phyloP scores from a whole-genome alignment of 2,329 filamentous ascomycete genomes.

The Trichoderma asperellum region DNA sequence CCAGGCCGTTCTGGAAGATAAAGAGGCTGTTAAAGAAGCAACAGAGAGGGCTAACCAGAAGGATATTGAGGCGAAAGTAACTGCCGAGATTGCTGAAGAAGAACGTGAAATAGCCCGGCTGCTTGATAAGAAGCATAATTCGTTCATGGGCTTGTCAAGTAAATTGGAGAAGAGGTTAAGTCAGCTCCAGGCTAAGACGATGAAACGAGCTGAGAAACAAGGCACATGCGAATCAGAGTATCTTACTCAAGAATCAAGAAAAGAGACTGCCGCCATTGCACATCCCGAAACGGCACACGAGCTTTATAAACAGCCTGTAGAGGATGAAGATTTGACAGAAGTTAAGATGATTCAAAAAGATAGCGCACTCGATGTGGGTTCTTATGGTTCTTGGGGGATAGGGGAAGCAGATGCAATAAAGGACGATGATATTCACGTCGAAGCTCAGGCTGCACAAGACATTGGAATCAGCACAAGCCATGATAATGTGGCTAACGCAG shows the following conservation, averaged over 20 bases:
- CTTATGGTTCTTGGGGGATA: too few species aligned
- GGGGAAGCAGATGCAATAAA: too few species aligned
- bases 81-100: slow-evolving; percentile 34
- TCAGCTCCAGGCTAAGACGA: slow-evolving; percentile 11
- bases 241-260: slow-evolving; percentile 31
- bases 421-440: too few species aligned
- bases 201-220: slow-evolving; percentile 24
- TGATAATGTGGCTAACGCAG: too few species aligned
- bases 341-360: too few species aligned
- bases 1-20: slow-evolving; percentile 30
- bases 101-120: slow-evolving; percentile 47
- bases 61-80: slow-evolving; percentile 29
- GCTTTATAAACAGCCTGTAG: too few species aligned
- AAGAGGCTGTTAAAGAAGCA: slow-evolving; percentile 28
- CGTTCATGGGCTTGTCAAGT: slow-evolving; percentile 37
- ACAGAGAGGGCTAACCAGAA: slow-evolving; percentile 13
- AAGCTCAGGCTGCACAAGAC: too few species aligned
- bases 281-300: too few species aligned
- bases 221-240: slow-evolving; percentile 33
- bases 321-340: too few species aligned
- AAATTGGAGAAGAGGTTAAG: slow-evolving; percentile 1
- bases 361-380: too few species aligned
- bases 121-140: slow-evolving; percentile 51
- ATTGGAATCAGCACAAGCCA: too few species aligned
- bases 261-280: slow-evolving; percentile 27